These are phyloP conservation scores for Sporothrix variecibatus DNA, from an alignment of 2,329 filamentous ascomycete genomes.

Conservation along the genomic window DNA sequence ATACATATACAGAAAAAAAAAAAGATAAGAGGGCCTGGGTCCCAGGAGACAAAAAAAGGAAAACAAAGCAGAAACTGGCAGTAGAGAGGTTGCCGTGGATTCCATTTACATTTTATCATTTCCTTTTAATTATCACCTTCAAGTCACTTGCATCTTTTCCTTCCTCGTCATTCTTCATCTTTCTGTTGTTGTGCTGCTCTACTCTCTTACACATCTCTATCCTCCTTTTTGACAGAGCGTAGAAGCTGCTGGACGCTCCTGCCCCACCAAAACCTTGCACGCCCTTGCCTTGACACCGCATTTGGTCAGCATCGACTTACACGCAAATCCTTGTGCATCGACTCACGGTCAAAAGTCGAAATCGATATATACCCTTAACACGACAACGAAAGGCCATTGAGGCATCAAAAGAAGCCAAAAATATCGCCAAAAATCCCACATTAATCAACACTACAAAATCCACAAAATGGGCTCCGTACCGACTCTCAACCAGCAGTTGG, in stretches of 20 bases:
- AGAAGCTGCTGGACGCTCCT: constrained; percentile 9
- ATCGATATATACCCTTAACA: background rate
- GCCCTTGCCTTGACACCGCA: constrained; percentile 15
- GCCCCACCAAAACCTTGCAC: background rate
- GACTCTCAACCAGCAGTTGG: constrained; percentile 25
- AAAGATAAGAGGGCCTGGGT: constrained; percentile 14
- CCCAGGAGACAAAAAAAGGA: background rate
- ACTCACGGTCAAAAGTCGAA: background rate
- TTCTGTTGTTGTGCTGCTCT: background rate
- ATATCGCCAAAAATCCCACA: background rate
- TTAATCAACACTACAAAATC: background rate
- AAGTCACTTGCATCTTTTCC: background rate
- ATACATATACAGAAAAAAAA: too few relatives aligned
- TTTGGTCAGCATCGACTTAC: constrained; percentile 8
- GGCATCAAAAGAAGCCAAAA: background rate
- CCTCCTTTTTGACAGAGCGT: background rate
- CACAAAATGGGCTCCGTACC: constrained; percentile 26
- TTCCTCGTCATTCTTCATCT: background rate
- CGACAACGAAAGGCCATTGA: background rate
- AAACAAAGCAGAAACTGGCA: background rate
- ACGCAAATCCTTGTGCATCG: background rate
- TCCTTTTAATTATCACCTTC: background rate
- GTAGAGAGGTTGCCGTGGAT: constrained; percentile 11
- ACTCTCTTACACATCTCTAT: too few relatives aligned
- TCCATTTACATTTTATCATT: background rate